A percentile compares a stretch with the other conserved stretches of the same genome.
These are phyloP conservation scores for Termitomyces sp. DNA, from an alignment of 768 basidiomycete genomes.

Conservation along the genomic window DNA sequence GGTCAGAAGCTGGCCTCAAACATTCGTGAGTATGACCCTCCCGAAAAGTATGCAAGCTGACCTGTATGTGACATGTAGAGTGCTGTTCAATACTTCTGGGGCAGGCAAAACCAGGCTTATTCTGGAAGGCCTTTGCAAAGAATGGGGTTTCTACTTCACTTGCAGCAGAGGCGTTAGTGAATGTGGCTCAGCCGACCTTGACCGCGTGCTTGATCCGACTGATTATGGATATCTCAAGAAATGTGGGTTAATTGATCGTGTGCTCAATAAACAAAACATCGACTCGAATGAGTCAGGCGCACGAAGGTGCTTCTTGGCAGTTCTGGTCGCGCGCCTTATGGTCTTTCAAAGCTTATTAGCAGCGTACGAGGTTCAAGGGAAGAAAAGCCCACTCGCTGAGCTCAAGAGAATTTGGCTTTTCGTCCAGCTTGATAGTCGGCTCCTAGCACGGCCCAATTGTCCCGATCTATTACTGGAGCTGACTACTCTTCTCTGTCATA, in stretches of 20 bases:
- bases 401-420: not conserved
- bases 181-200: too few relatives aligned
- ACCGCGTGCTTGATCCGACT: too few relatives aligned
- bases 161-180: too few relatives aligned
- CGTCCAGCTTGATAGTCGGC: not conserved
- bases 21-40: not conserved
- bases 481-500: not conserved
- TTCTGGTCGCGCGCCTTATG: not conserved
- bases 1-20: not conserved
- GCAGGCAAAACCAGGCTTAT: too few relatives aligned
- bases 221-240: too few relatives aligned
- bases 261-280: too few relatives aligned
- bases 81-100: too few relatives aligned
- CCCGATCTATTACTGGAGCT: not conserved
- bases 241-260: too few relatives aligned
- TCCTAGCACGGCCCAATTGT: not conserved
- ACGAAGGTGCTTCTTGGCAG: too few relatives aligned
- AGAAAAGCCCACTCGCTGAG: not conserved
- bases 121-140: too few relatives aligned
- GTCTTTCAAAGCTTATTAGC: not conserved
- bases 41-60: not conserved
- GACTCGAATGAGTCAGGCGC: too few relatives aligned
- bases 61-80: not conserved
- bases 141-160: too few relatives aligned
- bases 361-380: not conserved